Evolutionary conservation across 768 basidiomycete genomes (phyloP).

Genomic region (Leucocoprinus leucothites): DNA sequence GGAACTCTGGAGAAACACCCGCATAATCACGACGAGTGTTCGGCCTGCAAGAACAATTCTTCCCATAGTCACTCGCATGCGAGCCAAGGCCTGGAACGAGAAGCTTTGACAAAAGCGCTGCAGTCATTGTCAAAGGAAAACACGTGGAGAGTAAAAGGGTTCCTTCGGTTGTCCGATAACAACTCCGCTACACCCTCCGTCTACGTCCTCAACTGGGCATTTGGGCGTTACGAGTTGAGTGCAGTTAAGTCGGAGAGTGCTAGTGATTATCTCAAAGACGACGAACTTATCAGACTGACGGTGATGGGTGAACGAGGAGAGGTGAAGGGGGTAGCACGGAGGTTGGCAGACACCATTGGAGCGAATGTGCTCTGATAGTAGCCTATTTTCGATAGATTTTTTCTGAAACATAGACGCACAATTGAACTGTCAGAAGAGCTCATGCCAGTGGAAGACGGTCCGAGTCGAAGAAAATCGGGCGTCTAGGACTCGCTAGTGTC

Average conservation of each 20-base stretch:
- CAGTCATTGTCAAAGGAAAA: slow-evolving; percentile 57
- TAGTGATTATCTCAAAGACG: slow-evolving; percentile 23
- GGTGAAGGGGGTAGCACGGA: slow-evolving; percentile 53
- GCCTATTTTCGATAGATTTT: background rate
- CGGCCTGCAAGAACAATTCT: background rate
- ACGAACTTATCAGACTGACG: slow-evolving; percentile 59
- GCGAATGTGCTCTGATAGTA: slow-evolving; percentile 4
- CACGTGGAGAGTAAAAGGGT: slow-evolving; percentile 86
- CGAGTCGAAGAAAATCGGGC: background rate
- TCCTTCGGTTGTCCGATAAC: slow-evolving; percentile 50
- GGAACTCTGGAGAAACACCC: slow-evolving; percentile 7
- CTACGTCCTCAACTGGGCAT: slow-evolving; percentile 88
- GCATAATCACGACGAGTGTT: slow-evolving; percentile 2
- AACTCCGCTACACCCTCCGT: slow-evolving; percentile 18
- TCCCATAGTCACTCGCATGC: slow-evolving; percentile 3
- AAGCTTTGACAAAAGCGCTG: slow-evolving; percentile 45
- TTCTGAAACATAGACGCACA: no score
- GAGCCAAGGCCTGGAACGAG: slow-evolving; percentile 30
- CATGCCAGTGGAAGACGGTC: background rate
- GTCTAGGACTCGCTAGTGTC: background rate
- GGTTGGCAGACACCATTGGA: slow-evolving; percentile 47
- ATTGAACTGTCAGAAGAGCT: background rate
- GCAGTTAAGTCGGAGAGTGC: background rate
- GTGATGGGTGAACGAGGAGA: slow-evolving; percentile 91
- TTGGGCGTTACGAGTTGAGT: slow-evolving; percentile 74